Conservation (phyloP, 129 eudicot species). For the Cynara cardunculus region DNA sequence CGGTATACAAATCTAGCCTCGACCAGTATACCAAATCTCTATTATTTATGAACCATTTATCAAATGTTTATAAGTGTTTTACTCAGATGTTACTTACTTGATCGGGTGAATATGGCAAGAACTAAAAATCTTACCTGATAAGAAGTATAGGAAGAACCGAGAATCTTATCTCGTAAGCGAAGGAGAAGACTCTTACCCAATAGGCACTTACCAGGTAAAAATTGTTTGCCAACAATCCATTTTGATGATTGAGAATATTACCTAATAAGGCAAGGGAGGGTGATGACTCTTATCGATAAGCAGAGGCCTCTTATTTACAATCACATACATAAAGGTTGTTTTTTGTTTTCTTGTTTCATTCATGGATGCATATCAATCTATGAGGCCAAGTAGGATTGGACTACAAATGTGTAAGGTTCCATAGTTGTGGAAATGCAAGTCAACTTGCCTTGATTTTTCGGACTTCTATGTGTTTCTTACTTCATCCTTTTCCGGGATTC, state of each 20-base stretch:
- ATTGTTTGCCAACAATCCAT: neutral
- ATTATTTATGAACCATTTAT: no score
- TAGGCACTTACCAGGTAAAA: no score
- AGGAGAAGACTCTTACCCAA: no score
- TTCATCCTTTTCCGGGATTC: constrained; percentile 51
- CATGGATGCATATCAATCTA: neutral
- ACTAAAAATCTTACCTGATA: neutral
- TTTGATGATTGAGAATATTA: neutral
- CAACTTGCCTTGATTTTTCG: neutral
- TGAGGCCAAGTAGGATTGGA: neutral
- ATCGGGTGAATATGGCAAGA: neutral
- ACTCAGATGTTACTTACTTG: neutral
- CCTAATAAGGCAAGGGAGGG: neutral
- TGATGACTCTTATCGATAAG: no score
- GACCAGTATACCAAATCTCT: neutral
- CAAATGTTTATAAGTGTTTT: no score
- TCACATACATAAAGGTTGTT: neutral
- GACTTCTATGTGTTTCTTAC: constrained; percentile 7
- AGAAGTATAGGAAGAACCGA: neutral
- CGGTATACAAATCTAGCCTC: neutral
- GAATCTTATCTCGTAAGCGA: no score
- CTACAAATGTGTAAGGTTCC: neutral
- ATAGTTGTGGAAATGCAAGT: neutral
- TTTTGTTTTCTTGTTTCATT: neutral
- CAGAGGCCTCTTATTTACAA: neutral